A percentile compares a stretch with the other conserved stretches of the same genome.
phyloP scores from a whole-genome alignment of 2,329 filamentous ascomycete species.

The Stachybotrys chartarum region DNA sequence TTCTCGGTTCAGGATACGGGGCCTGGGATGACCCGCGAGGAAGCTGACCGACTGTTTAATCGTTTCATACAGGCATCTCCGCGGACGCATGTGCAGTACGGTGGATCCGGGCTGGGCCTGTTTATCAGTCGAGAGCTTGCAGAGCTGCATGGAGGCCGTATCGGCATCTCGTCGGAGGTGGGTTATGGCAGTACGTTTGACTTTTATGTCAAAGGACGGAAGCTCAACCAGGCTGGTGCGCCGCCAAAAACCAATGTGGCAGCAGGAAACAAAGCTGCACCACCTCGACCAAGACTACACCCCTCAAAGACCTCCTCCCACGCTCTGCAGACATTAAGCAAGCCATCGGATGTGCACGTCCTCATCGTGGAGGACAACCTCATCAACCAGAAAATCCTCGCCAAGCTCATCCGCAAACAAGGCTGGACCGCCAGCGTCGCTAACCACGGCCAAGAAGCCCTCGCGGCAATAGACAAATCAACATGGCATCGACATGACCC shows the following conservation, averaged over 20 bases:
- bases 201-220: neutral
- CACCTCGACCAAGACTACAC: neutral
- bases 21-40: neutral
- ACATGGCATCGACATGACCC: constrained; percentile 9
- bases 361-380: neutral
- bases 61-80: neutral
- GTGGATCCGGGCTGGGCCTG: neutral
- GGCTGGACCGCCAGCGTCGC: neutral
- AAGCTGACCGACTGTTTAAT: neutral
- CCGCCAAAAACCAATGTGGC: no score
- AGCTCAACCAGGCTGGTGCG: neutral
- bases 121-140: neutral
- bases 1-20: neutral
- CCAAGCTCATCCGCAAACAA: neutral
- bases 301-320: neutral
- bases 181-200: neutral
- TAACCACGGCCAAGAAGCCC: neutral
- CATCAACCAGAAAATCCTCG: neutral
- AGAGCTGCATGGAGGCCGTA: neutral
- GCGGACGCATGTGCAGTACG: constrained; percentile 1
- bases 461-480: neutral
- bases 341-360: neutral
- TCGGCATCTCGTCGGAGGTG: neutral
- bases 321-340: neutral
- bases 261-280: no score